A percentile compares a stretch with the other conserved stretches of the same genome.
phyloP scores from a whole-genome alignment of 208 protist species.

The Acanthamoeba healyi region DNA sequence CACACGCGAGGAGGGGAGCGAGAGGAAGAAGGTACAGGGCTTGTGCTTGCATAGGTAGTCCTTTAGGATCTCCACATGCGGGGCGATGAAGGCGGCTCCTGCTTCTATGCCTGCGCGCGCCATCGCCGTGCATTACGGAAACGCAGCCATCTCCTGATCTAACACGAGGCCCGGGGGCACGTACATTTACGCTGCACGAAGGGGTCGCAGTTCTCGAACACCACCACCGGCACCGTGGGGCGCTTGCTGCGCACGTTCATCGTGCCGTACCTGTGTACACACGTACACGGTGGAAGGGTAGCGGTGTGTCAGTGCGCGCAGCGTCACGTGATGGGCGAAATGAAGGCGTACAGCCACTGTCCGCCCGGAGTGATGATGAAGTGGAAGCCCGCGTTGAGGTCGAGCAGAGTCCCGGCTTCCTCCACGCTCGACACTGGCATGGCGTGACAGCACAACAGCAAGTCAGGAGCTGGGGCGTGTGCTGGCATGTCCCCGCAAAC shows the following conservation, averaged over 20 bases:
- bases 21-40: not conserved
- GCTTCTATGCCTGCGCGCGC: not conserved
- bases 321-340: not conserved
- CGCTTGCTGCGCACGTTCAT: not conserved
- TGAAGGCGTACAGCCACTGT: not conserved
- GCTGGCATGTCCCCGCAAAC: not conserved
- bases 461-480: not conserved
- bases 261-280: not conserved
- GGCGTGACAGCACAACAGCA: not conserved
- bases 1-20: not conserved
- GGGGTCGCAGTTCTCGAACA: constrained; percentile 2
- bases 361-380: not conserved
- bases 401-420: not conserved
- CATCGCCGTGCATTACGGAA: no score
- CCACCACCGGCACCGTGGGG: not conserved
- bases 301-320: not conserved
- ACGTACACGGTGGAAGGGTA: no score
- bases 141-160: no score
- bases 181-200: not conserved
- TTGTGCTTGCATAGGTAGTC: not conserved
- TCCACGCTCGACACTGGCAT: not conserved
- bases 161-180: no score
- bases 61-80: not conserved
- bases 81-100: not conserved
- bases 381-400: constrained; percentile 10